Evolutionary conservation across 2,329 filamentous ascomycete genomes (phyloP).

Genomic region (Raffaelea ambrosiae): DNA sequence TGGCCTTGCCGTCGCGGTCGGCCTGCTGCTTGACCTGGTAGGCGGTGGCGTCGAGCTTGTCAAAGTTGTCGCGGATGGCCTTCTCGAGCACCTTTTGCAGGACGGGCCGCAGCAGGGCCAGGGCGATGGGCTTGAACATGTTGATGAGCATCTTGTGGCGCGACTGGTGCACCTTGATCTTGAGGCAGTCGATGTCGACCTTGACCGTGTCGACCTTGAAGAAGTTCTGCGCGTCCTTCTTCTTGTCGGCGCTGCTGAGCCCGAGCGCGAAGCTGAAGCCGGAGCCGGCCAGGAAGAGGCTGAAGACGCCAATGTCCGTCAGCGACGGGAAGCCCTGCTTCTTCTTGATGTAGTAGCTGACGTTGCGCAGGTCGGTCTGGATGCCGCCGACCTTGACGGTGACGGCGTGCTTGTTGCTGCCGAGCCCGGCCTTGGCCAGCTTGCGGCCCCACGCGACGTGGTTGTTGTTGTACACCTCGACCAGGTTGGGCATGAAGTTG

Average conservation of each 20-base stretch:
- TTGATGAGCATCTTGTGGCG: conserved; percentile 88
- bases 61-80: conserved; percentile 75
- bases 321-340: conserved; percentile 89
- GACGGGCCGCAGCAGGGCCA: conserved; percentile 75
- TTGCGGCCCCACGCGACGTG: conserved; percentile 94
- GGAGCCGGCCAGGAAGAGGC: conserved; percentile 77
- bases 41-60: conserved; percentile 62
- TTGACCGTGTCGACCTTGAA: conserved; percentile 91
- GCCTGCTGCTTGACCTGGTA: conserved; percentile 79
- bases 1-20: conserved; percentile 57
- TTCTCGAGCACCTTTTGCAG: conserved; percentile 85
- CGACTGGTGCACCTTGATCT: conserved; percentile 88
- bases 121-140: conserved; percentile 77
- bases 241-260: conserved; percentile 69
- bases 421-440: conserved; percentile 73
- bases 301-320: conserved; percentile 79
- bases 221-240: conserved; percentile 67
- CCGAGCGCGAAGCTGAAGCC: conserved; percentile 91
- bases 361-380: conserved; percentile 84
- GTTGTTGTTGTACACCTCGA: conserved; percentile 86
- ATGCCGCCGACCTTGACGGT: conserved; percentile 83
- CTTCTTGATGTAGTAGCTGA: conserved; percentile 90
- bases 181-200: conserved; percentile 71
- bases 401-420: conserved; percentile 69
- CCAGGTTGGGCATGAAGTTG: conserved; percentile 88